Percentiles rank a stretch among this genome's conserved stretches.
phyloP scores from a whole-genome alignment of 2,329 filamentous ascomycete genomes.

The Apiospora aurea region DNA sequence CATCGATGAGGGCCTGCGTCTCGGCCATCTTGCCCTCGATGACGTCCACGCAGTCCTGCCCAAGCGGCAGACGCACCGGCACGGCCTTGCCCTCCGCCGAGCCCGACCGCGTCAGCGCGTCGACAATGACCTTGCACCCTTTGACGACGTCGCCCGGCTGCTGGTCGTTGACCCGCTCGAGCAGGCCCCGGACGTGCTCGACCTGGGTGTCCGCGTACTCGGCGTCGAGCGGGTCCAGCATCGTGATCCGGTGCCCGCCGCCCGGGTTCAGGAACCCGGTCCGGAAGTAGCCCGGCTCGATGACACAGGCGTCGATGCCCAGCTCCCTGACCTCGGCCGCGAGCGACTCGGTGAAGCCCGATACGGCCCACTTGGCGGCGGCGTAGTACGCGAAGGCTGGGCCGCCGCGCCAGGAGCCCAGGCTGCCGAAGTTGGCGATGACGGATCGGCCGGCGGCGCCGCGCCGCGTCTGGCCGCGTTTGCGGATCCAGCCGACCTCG shows the following conservation, averaged over 20 bases:
- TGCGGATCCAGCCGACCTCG: slow-evolving; percentile 47
- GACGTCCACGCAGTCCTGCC: slow-evolving; percentile 53
- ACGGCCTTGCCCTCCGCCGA: slow-evolving; percentile 55
- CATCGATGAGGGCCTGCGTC: slow-evolving; percentile 52
- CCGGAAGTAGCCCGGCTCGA: slow-evolving; percentile 63
- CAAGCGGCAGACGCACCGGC: slow-evolving; percentile 61
- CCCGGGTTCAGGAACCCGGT: slow-evolving; percentile 54
- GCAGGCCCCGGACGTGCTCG: slow-evolving; percentile 38
- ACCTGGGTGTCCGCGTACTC: slow-evolving; percentile 39
- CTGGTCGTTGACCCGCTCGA: slow-evolving; percentile 50
- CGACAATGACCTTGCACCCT: slow-evolving; percentile 59
- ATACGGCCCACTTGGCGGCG: slow-evolving; percentile 50
- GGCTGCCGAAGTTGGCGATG: slow-evolving; percentile 51
- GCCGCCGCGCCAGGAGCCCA: slow-evolving; percentile 45
- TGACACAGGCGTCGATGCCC: slow-evolving; percentile 48
- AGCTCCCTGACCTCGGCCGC: slow-evolving; percentile 44
- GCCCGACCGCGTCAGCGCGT: slow-evolving; percentile 60
- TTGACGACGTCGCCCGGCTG: slow-evolving; percentile 64
- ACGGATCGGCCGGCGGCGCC: slow-evolving; percentile 34
- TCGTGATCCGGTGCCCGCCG: slow-evolving; percentile 35
- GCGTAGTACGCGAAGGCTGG: slow-evolving; percentile 45
- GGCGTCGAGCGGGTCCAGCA: slow-evolving; percentile 41
- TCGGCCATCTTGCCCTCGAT: slow-evolving; percentile 52
- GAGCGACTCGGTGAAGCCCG: slow-evolving; percentile 46
- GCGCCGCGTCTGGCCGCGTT: slow-evolving; percentile 24